Base-by-base conservation (phyloP, 768 basidiomycete genomes). In the Leccinum subgranulosum region DNA sequence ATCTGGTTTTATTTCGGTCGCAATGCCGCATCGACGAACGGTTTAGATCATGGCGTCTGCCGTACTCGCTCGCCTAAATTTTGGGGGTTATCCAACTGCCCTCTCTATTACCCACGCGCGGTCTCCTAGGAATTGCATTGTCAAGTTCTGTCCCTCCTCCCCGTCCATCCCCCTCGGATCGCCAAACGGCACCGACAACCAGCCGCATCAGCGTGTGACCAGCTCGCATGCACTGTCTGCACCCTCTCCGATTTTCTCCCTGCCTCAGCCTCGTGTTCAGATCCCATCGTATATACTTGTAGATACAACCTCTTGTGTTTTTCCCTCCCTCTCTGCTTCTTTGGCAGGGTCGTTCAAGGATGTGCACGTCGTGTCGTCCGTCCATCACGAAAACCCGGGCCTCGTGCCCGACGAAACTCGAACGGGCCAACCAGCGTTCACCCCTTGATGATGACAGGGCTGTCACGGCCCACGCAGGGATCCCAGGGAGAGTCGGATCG, bases 121-220 rank as follows among this genome's bases (percentile, higher is more conserved):
- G 69, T 66, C 64, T 71, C 71, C 71, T 66, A 67, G 71, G 69
- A 67, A 54, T 34, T 33, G 28, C 15, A 46, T 19, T n/a, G 49
- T 23, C 4, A 5, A 33, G 31, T 12, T 33, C 31, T 33, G 31
- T 10, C 9, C 14, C 19, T 19, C 36, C 27, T 9, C 46, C 21
- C 19, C 19, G 12, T 25, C 45, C 45, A 46, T 46, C 23, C 19
- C 21, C 19, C 21, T 29, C 28, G 28, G 21, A 43, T 49, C 21
- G 10, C 39, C 29, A 27, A 2, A 48, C 57, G 54, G 54, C 46
- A 55, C 53, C 54, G 53, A 49, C 28, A 21, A 9, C 49, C 11
- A 17, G 5, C 31, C 31, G 29, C 28, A 21, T 19, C 27, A n/a
- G 27, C 19, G 28, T 29, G 28, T 21, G 49, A 31, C 25, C 10